Evolutionary conservation across 1,284 basidiomycete species (phyloP).

Genomic region (Fistulinella cinereoalba): DNA sequence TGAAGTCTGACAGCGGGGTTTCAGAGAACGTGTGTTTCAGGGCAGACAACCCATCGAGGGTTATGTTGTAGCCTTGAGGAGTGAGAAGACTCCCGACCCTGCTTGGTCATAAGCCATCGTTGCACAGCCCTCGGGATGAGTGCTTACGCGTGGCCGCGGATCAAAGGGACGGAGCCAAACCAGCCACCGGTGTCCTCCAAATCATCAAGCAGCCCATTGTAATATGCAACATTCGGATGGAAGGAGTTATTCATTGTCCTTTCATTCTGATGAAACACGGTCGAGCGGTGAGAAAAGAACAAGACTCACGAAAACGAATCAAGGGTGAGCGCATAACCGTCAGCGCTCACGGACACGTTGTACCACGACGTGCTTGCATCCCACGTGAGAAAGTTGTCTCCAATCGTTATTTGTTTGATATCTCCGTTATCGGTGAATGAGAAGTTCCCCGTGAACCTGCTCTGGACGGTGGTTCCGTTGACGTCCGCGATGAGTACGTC

Average conservation of each 20-base stretch:
- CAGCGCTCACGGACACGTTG: conserved; percentile 7
- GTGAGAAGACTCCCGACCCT: conserved; percentile 5
- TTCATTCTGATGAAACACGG: neutral
- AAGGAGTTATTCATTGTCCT: conserved; percentile 13
- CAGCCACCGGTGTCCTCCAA: conserved; percentile 1
- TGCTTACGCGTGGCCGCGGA: conserved; percentile 14
- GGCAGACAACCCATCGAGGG: conserved; percentile 6
- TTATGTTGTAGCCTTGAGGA: conserved; percentile 1
- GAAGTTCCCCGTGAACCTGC: neutral
- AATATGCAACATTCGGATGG: conserved; percentile 12
- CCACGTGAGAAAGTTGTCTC: conserved; percentile 4
- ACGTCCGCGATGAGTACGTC: conserved; percentile 3
- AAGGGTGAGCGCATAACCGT: conserved; percentile 8
- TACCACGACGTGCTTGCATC: conserved; percentile 8
- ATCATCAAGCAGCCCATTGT: conserved; percentile 12
- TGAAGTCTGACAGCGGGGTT: neutral
- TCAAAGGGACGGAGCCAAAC: conserved; percentile 14
- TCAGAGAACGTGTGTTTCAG: conserved; percentile 16
- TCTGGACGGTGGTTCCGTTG: conserved; percentile 4
- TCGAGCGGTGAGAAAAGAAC: neutral
- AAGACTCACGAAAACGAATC: conserved; percentile 13
- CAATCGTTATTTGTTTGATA: conserved; percentile 2
- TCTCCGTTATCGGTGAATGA: neutral
- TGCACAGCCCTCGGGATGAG: neutral
- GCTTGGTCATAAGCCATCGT: neutral